Evolutionary conservation across 2,329 filamentous ascomycete species (phyloP).

Genomic region (Elsinoe arachidis): DNA sequence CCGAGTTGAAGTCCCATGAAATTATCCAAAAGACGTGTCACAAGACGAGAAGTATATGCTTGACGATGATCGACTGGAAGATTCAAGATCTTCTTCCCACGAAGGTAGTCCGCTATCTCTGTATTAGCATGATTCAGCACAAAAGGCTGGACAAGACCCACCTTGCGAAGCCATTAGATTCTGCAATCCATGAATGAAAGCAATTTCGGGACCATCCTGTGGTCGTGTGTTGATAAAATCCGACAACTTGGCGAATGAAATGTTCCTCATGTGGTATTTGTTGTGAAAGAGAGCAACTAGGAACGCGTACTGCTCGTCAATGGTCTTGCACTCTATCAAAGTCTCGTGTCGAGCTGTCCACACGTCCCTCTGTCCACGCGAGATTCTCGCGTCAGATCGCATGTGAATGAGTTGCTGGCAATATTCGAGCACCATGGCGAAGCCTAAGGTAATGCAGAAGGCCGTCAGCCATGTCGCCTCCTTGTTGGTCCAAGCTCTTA

Average conservation of each 20-base stretch:
- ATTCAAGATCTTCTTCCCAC: conserved; percentile 29
- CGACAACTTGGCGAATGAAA: conserved; percentile 7
- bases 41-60: conserved; percentile 35
- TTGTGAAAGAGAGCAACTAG: conserved; percentile 39
- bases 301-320: conserved; percentile 38
- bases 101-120: conserved; percentile 31
- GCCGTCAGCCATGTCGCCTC: conserved; percentile 36
- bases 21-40: conserved; percentile 36
- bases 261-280: conserved; percentile 38
- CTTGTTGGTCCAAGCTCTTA: conserved; percentile 35
- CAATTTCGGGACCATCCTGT: conserved; percentile 5
- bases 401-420: conserved; percentile 39
- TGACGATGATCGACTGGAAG: conserved; percentile 32
- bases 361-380: conserved; percentile 25
- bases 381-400: conserved; percentile 32
- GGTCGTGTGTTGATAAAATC: conserved; percentile 6
- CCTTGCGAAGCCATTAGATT: conserved; percentile 37
- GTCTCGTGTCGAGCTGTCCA: conserved; percentile 26
- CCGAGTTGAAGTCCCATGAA: conserved; percentile 20
- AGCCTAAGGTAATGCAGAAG: conserved; percentile 39
- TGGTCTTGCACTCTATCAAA: conserved; percentile 33
- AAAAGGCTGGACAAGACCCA: conserved; percentile 22
- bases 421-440: conserved; percentile 42
- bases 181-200: conserved; percentile 19
- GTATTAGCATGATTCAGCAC: conserved; percentile 6